These are phyloP conservation scores for Kodamaea plutei DNA, from an alignment of 1,139 yeast species.

Conservation along the genomic window DNA sequence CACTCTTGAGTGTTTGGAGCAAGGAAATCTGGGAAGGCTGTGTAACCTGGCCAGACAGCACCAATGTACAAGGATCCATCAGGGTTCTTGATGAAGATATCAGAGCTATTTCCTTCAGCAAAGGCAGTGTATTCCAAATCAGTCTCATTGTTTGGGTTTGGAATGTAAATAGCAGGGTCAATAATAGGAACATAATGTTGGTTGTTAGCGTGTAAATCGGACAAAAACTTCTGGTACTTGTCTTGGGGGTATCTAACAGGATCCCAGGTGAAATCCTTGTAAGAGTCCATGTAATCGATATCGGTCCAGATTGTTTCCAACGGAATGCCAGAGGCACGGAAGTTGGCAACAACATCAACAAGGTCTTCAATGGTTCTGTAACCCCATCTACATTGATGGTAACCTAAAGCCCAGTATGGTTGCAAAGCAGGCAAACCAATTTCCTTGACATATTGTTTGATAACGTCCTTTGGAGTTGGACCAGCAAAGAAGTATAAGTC, in stretches of 20 bases:
- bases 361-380: conserved; percentile 16
- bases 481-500: conserved; percentile 32
- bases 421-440: conserved; percentile 21
- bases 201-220: conserved; percentile 18
- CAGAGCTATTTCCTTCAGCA: conserved; percentile 22
- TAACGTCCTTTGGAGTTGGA: conserved; percentile 26
- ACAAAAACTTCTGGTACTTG: conserved; percentile 17
- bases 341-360: conserved; percentile 16
- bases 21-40: conserved; percentile 32
- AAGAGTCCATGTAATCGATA: conserved; percentile 24
- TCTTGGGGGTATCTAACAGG: conserved; percentile 22
- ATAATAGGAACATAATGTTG: conserved; percentile 31
- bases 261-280: conserved; percentile 28
- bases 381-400: conserved; percentile 43
- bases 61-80: conserved; percentile 23
- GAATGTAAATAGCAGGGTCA: conserved; percentile 30
- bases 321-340: conserved; percentile 18
- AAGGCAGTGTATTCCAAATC: conserved; percentile 21
- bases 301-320: conserved; percentile 24
- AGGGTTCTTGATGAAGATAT: conserved; percentile 27
- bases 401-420: conserved; percentile 24
- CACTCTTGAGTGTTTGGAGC: conserved; percentile 20
- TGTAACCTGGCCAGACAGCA: conserved; percentile 25
- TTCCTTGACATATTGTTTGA: conserved; percentile 23
- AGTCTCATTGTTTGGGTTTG: conserved; percentile 21